Percentiles rank a stretch among this genome's conserved stretches.
phyloP scores from a whole-genome alignment of 1,284 basidiomycete genomes.

The Rugosomyces carneus region DNA sequence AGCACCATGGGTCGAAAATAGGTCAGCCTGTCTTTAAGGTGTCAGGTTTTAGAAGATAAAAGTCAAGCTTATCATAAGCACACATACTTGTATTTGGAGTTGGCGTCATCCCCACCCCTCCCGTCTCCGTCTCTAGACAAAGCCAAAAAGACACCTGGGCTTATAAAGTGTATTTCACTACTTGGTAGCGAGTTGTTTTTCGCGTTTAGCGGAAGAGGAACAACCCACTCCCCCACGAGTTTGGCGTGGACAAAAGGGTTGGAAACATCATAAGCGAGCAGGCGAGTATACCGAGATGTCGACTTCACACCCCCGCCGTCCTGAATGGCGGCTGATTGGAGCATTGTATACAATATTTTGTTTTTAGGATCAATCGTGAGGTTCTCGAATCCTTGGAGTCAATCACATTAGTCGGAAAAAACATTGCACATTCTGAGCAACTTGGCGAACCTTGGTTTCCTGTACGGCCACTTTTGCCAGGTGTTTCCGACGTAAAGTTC shows the following conservation, averaged over 20 bases:
- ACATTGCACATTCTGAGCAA: background rate
- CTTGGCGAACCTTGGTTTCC: slow-evolving; percentile 29
- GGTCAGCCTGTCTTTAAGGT: slow-evolving; percentile 41
- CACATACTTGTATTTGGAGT: slow-evolving; percentile 52
- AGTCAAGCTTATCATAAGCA: background rate
- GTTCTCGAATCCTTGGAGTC: slow-evolving; percentile 50
- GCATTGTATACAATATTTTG: slow-evolving; percentile 50
- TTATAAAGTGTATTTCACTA: slow-evolving; percentile 56
- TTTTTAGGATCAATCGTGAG: slow-evolving; percentile 49
- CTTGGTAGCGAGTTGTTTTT: slow-evolving; percentile 47
- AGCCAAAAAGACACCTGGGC: slow-evolving; percentile 47
- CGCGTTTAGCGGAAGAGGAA: slow-evolving; percentile 49
- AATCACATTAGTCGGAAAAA: background rate
- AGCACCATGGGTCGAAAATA: slow-evolving; percentile 51
- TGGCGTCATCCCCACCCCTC: slow-evolving; percentile 43
- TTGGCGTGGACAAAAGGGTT: slow-evolving; percentile 24
- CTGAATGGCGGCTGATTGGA: slow-evolving; percentile 61
- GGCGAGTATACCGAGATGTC: slow-evolving; percentile 46
- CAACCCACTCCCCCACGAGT: slow-evolving; percentile 55
- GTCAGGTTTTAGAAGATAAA: background rate
- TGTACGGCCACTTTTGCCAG: slow-evolving; percentile 43
- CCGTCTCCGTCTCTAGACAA: slow-evolving; percentile 60
- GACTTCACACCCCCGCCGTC: slow-evolving; percentile 48
- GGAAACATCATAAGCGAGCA: slow-evolving; percentile 51
- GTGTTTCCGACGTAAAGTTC: slow-evolving; percentile 48